Base-by-base conservation (phyloP, 31 red algal species). In the Porphyra umbilicalis region DNA sequence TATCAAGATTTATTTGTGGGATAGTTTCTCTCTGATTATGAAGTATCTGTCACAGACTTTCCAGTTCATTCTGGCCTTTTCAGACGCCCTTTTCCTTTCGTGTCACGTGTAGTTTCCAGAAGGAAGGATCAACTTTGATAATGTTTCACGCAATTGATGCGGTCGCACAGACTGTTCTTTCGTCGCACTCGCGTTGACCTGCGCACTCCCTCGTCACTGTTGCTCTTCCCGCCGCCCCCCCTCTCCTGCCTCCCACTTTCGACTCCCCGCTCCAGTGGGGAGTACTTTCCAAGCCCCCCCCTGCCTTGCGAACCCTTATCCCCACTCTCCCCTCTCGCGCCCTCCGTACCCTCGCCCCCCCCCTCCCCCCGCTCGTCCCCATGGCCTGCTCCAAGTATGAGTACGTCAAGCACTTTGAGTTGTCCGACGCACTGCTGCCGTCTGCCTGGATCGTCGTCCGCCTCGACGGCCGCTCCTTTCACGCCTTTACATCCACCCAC, bases 341-440 rank as follows among this genome's bases (percentile, higher is more conserved):
- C 30, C 57, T 4, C 57, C 57, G 1, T 71, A 7, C 20, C 16
- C 14, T n/a, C 20, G 78, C 35, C 80, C 80, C 35, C 18, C 80
- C 80, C 39, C 39, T 8, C 57, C 11, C 67, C 15, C 34, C 67
- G 4, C 38, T 42, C 13, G 20, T 7, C 35, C 35, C 25, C 34
- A 97, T 97, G 95, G 95, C 95, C 30, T 88, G 89, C 77, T 97
- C 95, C 6, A 85, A 90, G 13, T 97, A 89, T 78, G 90, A 93
- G 85, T 97, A 97, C 87, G 91, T 97, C 46, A 97, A 97, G 76
- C 15, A 18, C 18, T 97, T 94, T 81, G 95, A 97, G 82, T 38
- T 35, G 30, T 76, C 87, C 38, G 88, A 94, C 15, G 78, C 77
- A 78, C 86, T 97, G 39, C 85, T 97, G 34, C 95, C 95, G 33